Conservation (phyloP, 345 rosid species). For the Eucalyptus lansdowneana region DNA sequence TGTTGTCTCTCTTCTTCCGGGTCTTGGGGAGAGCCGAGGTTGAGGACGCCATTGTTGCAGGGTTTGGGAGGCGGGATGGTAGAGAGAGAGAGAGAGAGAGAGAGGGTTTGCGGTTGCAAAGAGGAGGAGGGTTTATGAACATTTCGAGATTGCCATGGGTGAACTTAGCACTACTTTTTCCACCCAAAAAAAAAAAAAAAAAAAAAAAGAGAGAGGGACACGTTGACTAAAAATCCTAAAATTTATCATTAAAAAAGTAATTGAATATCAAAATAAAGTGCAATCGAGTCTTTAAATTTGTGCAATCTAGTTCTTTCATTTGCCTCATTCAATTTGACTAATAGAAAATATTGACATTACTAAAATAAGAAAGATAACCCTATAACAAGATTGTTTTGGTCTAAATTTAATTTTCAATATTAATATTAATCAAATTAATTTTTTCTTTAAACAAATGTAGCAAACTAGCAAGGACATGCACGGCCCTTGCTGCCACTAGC, state of each 20-base stretch:
- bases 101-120: not conserved
- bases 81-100: not conserved
- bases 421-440: no score
- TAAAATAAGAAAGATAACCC: no score
- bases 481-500: rapidly evolving
- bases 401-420: no score
- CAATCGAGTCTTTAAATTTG: no score
- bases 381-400: no score
- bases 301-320: not conserved
- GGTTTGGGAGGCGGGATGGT: not conserved
- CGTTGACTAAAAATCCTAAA: not conserved
- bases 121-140: not conserved
- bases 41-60: slow-evolving; percentile 25
- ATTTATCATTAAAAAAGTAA: no score
- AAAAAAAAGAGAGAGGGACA: rapidly evolving
- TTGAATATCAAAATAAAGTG: no score
- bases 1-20: slow-evolving; percentile 3
- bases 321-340: not conserved
- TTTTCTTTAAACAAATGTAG: no score
- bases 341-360: no score
- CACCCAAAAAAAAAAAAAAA: not conserved
- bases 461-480: not conserved
- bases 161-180: not conserved
- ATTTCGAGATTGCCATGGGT: not conserved
- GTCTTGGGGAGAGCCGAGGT: slow-evolving; percentile 12